These are phyloP conservation scores for Ceratobasidium sp. DNA, from an alignment of 1,284 basidiomycete genomes.

Conservation along the genomic window DNA sequence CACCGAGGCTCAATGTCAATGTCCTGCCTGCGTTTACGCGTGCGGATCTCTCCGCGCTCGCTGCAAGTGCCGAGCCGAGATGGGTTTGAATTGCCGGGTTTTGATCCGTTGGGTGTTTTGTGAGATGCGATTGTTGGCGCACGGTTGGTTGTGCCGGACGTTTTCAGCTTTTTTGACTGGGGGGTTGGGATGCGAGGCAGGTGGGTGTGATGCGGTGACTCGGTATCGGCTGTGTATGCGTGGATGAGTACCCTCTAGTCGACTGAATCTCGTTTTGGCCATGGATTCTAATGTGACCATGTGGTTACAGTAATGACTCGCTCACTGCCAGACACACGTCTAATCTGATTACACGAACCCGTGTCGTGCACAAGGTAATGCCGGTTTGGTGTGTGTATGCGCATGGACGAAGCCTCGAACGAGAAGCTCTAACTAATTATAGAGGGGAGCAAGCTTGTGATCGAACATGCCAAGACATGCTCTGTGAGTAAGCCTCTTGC, in stretches of 20 bases:
- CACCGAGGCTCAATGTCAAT: too few species aligned
- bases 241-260: not conserved
- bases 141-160: too few species aligned
- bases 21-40: not conserved
- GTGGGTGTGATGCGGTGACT: not conserved
- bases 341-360: not conserved
- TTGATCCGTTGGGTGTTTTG: slow-evolving; percentile 24
- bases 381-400: not conserved
- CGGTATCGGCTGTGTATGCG: not conserved
- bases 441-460: not conserved
- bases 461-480: slow-evolving; percentile 9
- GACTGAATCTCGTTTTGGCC: not conserved
- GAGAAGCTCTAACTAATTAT: slow-evolving; percentile 18
- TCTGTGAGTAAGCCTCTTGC: not conserved
- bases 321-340: not conserved
- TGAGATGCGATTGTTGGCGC: too few species aligned
- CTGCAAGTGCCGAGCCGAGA: slow-evolving; percentile 11
- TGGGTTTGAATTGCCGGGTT: slow-evolving; percentile 13
- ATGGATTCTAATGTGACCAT: not conserved
- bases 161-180: too few species aligned
- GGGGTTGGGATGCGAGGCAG: slow-evolving; percentile 1
- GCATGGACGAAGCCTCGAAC: not conserved
- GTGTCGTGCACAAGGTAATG: not conserved
- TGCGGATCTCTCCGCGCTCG: slow-evolving; percentile 1
- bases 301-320: not conserved